Conservation (phyloP, 2,329 filamentous ascomycete genomes). For the Dothidotthia symphoricarpi region DNA sequence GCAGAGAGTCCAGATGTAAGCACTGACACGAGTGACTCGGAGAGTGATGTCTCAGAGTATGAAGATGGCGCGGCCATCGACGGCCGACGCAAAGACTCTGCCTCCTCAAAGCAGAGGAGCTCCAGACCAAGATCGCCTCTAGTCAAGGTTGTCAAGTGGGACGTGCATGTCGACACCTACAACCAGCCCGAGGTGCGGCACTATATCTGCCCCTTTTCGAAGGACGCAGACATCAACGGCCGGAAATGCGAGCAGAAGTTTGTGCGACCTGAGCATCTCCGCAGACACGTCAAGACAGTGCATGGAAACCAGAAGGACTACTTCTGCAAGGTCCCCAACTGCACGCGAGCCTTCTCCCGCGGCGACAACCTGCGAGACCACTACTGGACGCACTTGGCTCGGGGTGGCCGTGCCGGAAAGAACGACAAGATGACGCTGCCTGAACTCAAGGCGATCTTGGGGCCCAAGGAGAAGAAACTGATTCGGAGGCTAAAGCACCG, state of each 20-base stretch:
- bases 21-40: neutral
- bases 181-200: conserved; percentile 7
- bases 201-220: conserved; percentile 7
- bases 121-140: conserved; percentile 3
- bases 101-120: neutral
- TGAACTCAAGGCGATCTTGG: conserved; percentile 18
- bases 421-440: conserved; percentile 17
- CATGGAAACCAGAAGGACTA: conserved; percentile 7
- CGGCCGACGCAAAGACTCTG: neutral
- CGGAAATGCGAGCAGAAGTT: conserved; percentile 11
- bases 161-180: conserved; percentile 1
- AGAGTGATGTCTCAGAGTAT: conserved; percentile 2
- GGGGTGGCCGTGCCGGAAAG: conserved; percentile 16
- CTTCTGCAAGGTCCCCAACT: conserved; percentile 15
- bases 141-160: conserved; percentile 16
- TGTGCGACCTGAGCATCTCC: conserved; percentile 21
- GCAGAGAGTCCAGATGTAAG: neutral
- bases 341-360: conserved; percentile 15
- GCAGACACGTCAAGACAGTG: conserved; percentile 23
- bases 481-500: conserved; percentile 12
- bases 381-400: conserved; percentile 25
- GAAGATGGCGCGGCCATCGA: conserved; percentile 1
- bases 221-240: neutral
- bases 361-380: conserved; percentile 26
- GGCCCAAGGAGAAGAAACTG: conserved; percentile 17